Base-by-base conservation (phyloP, 2,329 filamentous ascomycete species). In the Drechslerella coelobrocha region DNA sequence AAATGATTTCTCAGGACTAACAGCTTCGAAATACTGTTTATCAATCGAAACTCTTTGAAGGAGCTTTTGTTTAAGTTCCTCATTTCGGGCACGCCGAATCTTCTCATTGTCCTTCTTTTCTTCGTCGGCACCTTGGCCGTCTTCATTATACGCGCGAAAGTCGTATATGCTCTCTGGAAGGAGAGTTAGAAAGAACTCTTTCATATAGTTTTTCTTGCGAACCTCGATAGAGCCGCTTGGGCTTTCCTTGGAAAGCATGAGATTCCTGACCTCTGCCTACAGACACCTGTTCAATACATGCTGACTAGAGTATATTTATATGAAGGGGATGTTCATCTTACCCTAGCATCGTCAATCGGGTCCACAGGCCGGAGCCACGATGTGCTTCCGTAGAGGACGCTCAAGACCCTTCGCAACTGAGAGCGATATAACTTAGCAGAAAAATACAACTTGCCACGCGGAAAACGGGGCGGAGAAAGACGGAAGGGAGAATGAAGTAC, bases 21-120 rank as follows among this genome's bases (percentile, higher is more conserved):
- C 45, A 2, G 61, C 68, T 26, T 72, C 61, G 14, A 54, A 47
- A 21, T 61, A 65, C 37, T 66, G 61, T 39, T 45, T 53, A 14
- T 72, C 68, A 14, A 72, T 66, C 10, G 61, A 31, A 21, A 72
- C 24, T 1, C 68, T 39, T 29, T 86, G 85, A 2, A 88, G 79
- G 17, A 88, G 80, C 2, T 81, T 81, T 73, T 87, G 85, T 51
- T 85, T 86, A 1, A 82, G 47, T 21, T 72, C 68, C 24, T 72
- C 68, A 17, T 72, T 65, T 39, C 68, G 50, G 2, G 68, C 68
- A 29, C 68, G 68, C 14, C 50, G 61, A 4, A 71, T 54, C 41
- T 69, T 61, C 23, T 66, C 71, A 29, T 57, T 68, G 14, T 71
- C 55, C 19, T 65, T 59, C 24, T 55, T 72, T 31, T 56, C 52